Base-by-base conservation (phyloP, 257 asterid species). In the Ajuga chamaepitys region DNA sequence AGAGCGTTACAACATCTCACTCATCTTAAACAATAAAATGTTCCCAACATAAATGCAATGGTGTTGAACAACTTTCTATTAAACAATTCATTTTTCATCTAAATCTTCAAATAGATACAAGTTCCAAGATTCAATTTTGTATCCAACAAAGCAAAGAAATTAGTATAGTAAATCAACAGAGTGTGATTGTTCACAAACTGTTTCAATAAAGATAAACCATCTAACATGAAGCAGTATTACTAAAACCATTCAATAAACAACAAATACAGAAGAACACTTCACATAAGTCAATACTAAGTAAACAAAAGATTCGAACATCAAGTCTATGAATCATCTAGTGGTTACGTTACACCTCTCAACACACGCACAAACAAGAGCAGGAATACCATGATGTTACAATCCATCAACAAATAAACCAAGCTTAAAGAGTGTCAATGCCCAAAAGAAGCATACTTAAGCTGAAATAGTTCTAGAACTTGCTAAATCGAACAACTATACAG, bases 401-500 rank as follows among this genome's bases (percentile, higher is more conserved):
- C 21, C 38, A 64, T 51, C 66, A 22, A 22, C 25, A 59, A 52
- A 16, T 41, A 50, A 25, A 41, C 11, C 30, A 42, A 47, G 7
- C 51, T 7, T 34, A 21, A 37, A 13, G 12, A 12, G 22, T 47
- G 47, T 22, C 22, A 1, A 30, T 30, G 25, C 28, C 9, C 45
- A 46, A 24, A 20, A 30, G 41, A 20, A 57, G 55, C 24, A 20
- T 52, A 57, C 7, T 17, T 12, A 67, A 67, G 38, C 38, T 13
- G 9, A 26, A 32, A 12, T 9, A 61, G 12, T 47, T 16, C 9
- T 18, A 28, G 10, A 55, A 34, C 71, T 54, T 14, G 10, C 41
- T 41, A 47, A 47, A 48, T 10, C 20, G 64, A 62, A 70, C 58
- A 44, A 50, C 35, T 58, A 55, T 40, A 53, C 62, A 63, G 38